Conservation (phyloP, 495 filamentous ascomycete genomes). For the Lasiosphaeris hirsuta region DNA sequence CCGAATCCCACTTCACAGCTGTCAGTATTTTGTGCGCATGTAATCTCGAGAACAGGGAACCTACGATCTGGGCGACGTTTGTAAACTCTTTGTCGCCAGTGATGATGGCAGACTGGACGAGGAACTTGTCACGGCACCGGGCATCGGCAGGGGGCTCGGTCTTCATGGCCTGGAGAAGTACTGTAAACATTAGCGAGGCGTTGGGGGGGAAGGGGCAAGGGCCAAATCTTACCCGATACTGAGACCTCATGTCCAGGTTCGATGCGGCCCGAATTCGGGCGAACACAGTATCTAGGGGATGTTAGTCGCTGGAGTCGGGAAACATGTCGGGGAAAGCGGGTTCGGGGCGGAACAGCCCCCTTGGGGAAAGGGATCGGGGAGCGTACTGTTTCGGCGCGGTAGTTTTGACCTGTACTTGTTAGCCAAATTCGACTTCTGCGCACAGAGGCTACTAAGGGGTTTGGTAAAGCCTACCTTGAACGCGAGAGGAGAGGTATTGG, state of each 20-base stretch:
- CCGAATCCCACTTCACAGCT: conserved; percentile 62
- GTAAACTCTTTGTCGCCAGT: conserved; percentile 77
- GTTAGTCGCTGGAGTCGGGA: conserved; percentile 3
- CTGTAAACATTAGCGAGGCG: conserved; percentile 43
- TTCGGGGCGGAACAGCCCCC: no score
- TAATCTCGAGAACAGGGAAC: conserved; percentile 26
- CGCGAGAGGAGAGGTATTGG: conserved; percentile 73
- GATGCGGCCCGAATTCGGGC: conserved; percentile 94
- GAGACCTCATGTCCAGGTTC: conserved; percentile 83
- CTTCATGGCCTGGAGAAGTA: conserved; percentile 96
- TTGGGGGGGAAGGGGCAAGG: conserved; percentile 17
- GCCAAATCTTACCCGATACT: conserved; percentile 66
- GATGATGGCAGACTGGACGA: conserved; percentile 90
- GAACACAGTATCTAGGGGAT: conserved; percentile 82
- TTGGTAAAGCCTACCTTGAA: conserved; percentile 75
- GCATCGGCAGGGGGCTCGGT: conserved; percentile 81
- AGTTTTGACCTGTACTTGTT: conserved; percentile 78
- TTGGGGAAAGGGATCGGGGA: background rate
- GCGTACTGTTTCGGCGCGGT: conserved; percentile 97
- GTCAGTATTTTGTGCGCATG: conserved; percentile 24
- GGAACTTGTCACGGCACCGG: conserved; percentile 95
- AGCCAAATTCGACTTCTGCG: background rate
- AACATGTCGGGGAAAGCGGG: background rate
- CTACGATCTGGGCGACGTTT: conserved; percentile 75
- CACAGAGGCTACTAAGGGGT: background rate